A percentile compares a stretch with the other conserved stretches of the same genome.
phyloP scores from a whole-genome alignment of 805 yeast genomes.

The Ogataea siamensis region DNA sequence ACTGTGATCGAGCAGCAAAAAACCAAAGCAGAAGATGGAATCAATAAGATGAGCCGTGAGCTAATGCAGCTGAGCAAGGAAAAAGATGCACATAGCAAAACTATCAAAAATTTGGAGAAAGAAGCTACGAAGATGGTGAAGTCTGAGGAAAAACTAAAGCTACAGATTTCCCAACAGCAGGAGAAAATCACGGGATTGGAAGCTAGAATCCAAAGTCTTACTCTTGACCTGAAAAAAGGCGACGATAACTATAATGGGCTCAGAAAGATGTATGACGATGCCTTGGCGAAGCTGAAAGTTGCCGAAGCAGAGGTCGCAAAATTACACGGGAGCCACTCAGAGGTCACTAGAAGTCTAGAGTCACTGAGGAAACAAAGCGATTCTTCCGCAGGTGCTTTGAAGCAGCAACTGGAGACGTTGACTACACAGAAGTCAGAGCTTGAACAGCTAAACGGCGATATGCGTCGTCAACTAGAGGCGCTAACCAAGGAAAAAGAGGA shows the following conservation, averaged over 20 bases:
- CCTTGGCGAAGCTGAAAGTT: constrained; percentile 24
- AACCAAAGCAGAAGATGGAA: constrained; percentile 70
- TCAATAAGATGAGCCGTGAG: constrained; percentile 87
- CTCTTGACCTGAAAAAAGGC: constrained; percentile 21
- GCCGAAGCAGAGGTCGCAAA: constrained; percentile 24
- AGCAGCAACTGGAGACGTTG: constrained; percentile 1
- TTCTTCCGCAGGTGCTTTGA: constrained; percentile 1
- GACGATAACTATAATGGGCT: constrained; percentile 28
- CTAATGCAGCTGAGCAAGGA: constrained; percentile 62
- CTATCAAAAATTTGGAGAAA: constrained; percentile 42
- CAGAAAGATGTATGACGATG: constrained; percentile 25
- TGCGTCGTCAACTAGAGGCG: not conserved
- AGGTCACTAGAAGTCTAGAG: constrained; percentile 23
- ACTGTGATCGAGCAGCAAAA: constrained; percentile 36
- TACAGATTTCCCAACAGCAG: constrained; percentile 25
- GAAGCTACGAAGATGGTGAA: constrained; percentile 34
- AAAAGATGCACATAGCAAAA: constrained; percentile 49
- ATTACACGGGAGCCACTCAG: constrained; percentile 16
- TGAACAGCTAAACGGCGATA: constrained; percentile 6
- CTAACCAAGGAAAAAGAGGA: constrained; percentile 5
- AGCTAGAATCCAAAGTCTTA: constrained; percentile 13
- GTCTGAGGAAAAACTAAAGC: constrained; percentile 36
- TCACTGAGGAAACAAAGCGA: constrained; percentile 21
- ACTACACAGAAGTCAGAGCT: constrained; percentile 8
- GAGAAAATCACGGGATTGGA: constrained; percentile 25